phyloP scores from a whole-genome alignment of 495 filamentous ascomycete genomes.

The Bacidia gigantensis region DNA sequence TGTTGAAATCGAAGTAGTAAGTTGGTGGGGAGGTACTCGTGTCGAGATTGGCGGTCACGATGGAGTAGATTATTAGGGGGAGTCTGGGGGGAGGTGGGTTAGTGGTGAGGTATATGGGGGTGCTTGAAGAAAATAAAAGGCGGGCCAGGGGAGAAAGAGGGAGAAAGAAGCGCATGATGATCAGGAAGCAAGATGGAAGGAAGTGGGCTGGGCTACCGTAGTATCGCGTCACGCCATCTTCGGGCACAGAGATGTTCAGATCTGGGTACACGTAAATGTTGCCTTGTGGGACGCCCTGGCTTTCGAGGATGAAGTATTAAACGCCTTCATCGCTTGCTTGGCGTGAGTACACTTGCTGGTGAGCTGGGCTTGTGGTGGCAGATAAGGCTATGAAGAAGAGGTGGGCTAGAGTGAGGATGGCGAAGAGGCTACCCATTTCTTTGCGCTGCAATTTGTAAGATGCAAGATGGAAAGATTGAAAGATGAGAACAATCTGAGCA shows the following conservation, averaged over 20 bases:
- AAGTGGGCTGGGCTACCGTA: background rate
- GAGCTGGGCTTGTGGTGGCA: background rate
- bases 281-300: background rate
- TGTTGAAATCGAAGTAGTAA: background rate
- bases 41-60: background rate
- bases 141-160: background rate
- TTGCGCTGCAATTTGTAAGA: background rate
- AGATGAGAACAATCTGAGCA: background rate
- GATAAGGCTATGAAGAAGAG: background rate
- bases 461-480: background rate
- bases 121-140: background rate
- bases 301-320: background rate
- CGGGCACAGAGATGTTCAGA: background rate
- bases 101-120: background rate
- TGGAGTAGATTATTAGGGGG: background rate
- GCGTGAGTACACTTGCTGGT: background rate
- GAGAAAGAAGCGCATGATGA: too few relatives aligned
- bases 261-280: background rate
- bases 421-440: background rate
- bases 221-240: background rate
- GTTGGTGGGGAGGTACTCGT: background rate
- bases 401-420: background rate
- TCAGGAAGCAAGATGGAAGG: too few relatives aligned
- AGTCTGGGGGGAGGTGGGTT: background rate
- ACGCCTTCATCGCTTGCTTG: background rate